Evolutionary conservation across 345 rosid species (phyloP).

Genomic region (Kernera saxatilis): DNA sequence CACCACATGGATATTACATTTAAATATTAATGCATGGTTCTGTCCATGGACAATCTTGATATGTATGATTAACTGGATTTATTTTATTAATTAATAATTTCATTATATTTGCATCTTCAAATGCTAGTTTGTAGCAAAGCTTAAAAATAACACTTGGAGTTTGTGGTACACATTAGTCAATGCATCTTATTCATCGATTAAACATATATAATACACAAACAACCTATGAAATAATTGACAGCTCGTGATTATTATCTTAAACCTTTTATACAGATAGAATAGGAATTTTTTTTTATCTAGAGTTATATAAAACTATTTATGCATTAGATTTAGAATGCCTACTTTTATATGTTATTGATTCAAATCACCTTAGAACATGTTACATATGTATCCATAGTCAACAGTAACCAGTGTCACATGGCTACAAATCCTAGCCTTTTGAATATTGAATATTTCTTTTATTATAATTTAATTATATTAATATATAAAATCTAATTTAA

Average conservation of each 20-base stretch:
- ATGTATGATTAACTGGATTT: neutral
- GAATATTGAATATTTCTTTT: neutral
- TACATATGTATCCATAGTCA: conserved; percentile 11
- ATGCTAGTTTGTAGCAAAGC: neutral
- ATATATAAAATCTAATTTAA: neutral
- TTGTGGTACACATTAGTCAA: neutral
- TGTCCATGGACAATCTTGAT: neutral
- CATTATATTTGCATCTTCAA: neutral
- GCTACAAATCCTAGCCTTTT: conserved; percentile 11
- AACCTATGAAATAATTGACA: neutral
- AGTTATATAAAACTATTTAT: neutral
- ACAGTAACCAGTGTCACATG: conserved; percentile 18
- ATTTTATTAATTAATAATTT: neutral
- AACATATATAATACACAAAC: neutral
- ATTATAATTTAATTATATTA: neutral
- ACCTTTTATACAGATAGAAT: neutral
- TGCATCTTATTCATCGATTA: neutral
- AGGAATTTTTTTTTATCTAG: neutral
- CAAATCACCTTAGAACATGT: conserved; percentile 18
- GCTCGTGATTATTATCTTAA: conserved; percentile 5
- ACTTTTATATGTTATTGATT: neutral
- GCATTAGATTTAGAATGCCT: neutral
- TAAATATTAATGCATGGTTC: conserved; percentile 5
- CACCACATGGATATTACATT: conserved; percentile 3
- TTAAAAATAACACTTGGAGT: neutral